These are phyloP conservation scores for Actinidia arguta DNA, from an alignment of 179 eudicot genomes.

Conservation along the genomic window DNA sequence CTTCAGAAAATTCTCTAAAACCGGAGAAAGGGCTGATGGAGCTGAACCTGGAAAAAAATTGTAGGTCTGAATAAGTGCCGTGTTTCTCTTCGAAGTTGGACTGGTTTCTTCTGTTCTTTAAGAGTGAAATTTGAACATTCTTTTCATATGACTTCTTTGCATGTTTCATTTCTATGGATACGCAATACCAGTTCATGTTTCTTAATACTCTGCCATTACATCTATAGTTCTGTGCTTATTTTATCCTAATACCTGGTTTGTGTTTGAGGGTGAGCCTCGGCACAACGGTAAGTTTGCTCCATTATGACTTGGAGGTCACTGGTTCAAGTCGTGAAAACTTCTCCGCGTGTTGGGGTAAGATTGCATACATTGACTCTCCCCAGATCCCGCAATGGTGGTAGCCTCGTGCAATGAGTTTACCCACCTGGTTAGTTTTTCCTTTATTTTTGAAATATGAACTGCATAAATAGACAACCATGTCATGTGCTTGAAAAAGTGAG, in stretches of 20 bases:
- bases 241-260: too few species aligned
- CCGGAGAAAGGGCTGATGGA: slow-evolving; percentile 10
- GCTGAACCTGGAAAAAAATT: neutral
- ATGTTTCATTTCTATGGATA: neutral
- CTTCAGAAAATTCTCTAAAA: slow-evolving; percentile 42
- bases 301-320: too few species aligned
- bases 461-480: neutral
- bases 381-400: neutral
- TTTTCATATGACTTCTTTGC: neutral
- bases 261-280: too few species aligned
- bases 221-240: too few species aligned
- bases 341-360: too few species aligned
- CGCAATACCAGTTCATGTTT: too few species aligned
- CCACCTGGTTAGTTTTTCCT: neutral
- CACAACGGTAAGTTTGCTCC: too few species aligned
- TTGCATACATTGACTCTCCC: neutral
- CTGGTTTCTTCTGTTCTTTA: neutral
- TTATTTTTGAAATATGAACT: neutral
- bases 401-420: too few species aligned
- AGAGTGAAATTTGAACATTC: neutral
- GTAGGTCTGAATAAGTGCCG: neutral
- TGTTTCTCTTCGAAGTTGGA: neutral
- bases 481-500: neutral
- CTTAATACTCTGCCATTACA: too few species aligned
- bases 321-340: too few species aligned